Evolutionary conservation across 129 eudicot genomes (phyloP).

Genomic region (Erigeron canadensis): DNA sequence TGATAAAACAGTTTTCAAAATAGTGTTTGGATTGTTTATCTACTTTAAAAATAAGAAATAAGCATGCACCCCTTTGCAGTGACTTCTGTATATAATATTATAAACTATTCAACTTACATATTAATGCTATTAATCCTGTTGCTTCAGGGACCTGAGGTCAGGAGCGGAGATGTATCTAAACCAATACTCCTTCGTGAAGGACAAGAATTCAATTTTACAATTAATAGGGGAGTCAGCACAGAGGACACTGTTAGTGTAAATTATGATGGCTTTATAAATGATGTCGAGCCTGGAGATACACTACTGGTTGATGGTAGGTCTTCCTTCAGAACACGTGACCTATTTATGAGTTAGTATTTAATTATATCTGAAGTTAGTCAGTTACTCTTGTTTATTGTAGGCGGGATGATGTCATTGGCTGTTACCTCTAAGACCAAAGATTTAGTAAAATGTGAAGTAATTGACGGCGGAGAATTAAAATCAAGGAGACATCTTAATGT

Average conservation of each 20-base stretch:
- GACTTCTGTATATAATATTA: neutral
- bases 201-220: conserved; percentile 90
- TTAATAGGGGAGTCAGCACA: conserved; percentile 84
- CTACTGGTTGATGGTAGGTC: conserved; percentile 88
- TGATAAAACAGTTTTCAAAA: no score
- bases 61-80: neutral
- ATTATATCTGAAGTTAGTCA: neutral
- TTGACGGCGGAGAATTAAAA: conserved; percentile 95
- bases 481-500: conserved; percentile 94
- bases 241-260: conserved; percentile 90
- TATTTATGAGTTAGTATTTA: neutral
- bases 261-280: conserved; percentile 90
- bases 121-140: conserved; percentile 16
- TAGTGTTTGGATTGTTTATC: neutral
- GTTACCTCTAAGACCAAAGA: conserved; percentile 83
- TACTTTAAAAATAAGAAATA: neutral
- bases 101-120: conserved; percentile 1
- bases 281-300: conserved; percentile 82
- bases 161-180: conserved; percentile 96
- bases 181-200: conserved; percentile 85
- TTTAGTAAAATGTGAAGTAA: conserved; percentile 72
- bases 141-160: conserved; percentile 94
- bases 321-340: conserved; percentile 13
- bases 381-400: conserved; percentile 31
- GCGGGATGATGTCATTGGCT: conserved; percentile 95